A percentile compares a stretch with the other conserved stretches of the same genome.
phyloP scores from a whole-genome alignment of 1,284 basidiomycete genomes.

The Malassezia japonica region DNA sequence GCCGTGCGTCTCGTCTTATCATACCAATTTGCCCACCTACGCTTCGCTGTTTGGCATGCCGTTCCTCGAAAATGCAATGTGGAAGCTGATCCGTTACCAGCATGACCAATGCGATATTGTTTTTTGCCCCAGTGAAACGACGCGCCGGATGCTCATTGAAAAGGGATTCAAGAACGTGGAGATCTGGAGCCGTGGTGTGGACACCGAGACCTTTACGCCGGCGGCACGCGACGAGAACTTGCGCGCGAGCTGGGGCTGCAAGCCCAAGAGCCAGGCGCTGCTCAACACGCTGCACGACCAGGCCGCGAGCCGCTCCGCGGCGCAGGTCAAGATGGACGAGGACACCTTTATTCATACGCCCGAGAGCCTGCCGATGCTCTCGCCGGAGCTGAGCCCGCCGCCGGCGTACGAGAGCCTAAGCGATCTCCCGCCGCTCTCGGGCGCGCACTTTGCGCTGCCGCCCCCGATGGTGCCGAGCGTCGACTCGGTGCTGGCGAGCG shows the following conservation, averaged over 20 bases:
- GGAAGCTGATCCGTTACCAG: constrained; percentile 40
- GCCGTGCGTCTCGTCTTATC: constrained; percentile 54
- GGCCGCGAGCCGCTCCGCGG: not conserved
- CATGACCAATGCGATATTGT: constrained; percentile 50
- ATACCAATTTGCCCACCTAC: constrained; percentile 56
- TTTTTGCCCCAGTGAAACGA: constrained; percentile 55
- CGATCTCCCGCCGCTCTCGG: constrained; percentile 29
- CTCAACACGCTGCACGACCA: constrained; percentile 15
- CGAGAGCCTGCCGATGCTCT: constrained; percentile 35
- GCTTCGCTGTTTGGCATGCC: constrained; percentile 54
- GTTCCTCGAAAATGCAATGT: constrained; percentile 53
- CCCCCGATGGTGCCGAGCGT: constrained; percentile 29
- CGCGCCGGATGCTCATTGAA: constrained; percentile 51
- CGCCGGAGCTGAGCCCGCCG: constrained; percentile 41
- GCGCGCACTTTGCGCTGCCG: constrained; percentile 27
- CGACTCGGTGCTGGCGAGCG: constrained; percentile 3
- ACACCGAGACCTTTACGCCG: constrained; percentile 43
- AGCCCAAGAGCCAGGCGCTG: constrained; percentile 28
- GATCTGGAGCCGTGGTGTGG: constrained; percentile 53
- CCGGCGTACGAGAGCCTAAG: constrained; percentile 38
- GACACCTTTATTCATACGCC: constrained; percentile 48
- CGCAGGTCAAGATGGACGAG: constrained; percentile 1
- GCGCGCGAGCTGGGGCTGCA: constrained; percentile 52
- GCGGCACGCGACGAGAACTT: constrained; percentile 50
- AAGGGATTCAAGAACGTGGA: constrained; percentile 53